Percentiles rank a stretch among this genome's conserved stretches.
phyloP scores from a whole-genome alignment of 176 grass and related monocot species.

The Otatea glauca region DNA sequence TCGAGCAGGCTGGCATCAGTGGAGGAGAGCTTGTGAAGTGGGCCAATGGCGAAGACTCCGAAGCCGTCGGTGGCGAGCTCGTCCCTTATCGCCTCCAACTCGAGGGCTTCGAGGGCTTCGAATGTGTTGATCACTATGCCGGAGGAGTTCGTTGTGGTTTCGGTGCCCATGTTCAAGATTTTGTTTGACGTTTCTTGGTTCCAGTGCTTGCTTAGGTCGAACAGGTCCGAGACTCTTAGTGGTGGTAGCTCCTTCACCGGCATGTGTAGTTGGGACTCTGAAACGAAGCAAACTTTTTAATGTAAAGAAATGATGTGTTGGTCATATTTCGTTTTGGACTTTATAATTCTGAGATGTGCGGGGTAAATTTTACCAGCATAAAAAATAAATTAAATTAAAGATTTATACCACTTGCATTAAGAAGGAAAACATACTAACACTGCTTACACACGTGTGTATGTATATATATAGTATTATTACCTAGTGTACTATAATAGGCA shows the following conservation, averaged over 20 bases:
- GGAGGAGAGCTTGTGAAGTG: constrained; percentile 35
- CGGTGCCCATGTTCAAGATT: neutral
- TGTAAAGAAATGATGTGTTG: too few relatives aligned
- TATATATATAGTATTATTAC: too few relatives aligned
- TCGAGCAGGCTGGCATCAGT: neutral
- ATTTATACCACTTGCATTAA: too few relatives aligned
- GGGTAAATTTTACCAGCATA: too few relatives aligned
- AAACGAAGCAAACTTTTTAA: neutral
- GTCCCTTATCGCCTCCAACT: neutral
- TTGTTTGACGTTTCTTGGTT: neutral
- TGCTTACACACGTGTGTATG: too few relatives aligned
- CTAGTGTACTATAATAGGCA: too few relatives aligned
- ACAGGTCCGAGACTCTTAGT: constrained; percentile 35
- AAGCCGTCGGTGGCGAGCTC: neutral
- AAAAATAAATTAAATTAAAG: too few relatives aligned
- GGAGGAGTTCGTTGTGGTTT: neutral
- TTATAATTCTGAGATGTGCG: too few relatives aligned
- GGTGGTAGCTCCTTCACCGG: constrained; percentile 34
- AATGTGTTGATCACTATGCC: constrained; percentile 38
- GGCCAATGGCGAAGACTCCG: constrained; percentile 17
- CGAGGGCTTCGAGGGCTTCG: constrained; percentile 26
- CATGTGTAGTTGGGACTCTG: constrained; percentile 3
- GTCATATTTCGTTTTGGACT: too few relatives aligned
- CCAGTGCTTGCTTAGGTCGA: constrained; percentile 10
- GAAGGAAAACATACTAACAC: too few relatives aligned